Conservation (phyloP, 148 eudicot species). For the Agrostemma githago region DNA sequence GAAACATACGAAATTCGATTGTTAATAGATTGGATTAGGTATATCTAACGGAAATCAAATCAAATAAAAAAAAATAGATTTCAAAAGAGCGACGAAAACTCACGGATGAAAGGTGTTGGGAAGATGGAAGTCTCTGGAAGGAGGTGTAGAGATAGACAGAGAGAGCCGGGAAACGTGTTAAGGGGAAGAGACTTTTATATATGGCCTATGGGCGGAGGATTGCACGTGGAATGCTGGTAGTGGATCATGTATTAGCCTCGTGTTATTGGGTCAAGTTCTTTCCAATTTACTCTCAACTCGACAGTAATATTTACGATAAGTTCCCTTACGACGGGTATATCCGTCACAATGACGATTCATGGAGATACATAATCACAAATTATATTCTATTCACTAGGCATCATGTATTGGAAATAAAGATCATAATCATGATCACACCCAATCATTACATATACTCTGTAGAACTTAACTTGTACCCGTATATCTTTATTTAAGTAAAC, state of each 20-base stretch:
- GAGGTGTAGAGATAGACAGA: neutral
- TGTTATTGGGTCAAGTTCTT: too few species aligned
- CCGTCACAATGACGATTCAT: too few species aligned
- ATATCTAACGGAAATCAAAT: neutral
- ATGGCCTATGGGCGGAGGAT: neutral
- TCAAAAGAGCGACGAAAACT: neutral
- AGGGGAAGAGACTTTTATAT: neutral
- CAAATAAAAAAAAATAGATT: neutral
- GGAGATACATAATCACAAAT: too few species aligned
- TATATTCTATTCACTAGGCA: too few species aligned
- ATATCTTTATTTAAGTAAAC: too few species aligned
- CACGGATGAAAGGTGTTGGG: constrained; percentile 1
- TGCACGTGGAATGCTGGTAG: neutral
- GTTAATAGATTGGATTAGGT: neutral
- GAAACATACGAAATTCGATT: neutral
- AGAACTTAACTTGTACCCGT: too few species aligned
- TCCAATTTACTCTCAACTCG: too few species aligned
- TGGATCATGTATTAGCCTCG: neutral
- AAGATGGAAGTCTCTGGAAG: constrained; percentile 20
- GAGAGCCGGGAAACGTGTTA: neutral
- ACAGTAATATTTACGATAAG: too few species aligned
- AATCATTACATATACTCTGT: too few species aligned
- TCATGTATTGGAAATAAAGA: too few species aligned
- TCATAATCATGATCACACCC: too few species aligned
- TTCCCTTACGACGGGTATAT: too few species aligned